A percentile compares a stretch with the other conserved stretches of the same genome.
phyloP scores from a whole-genome alignment of 768 basidiomycete genomes.

The Leccinum rimulosum region DNA sequence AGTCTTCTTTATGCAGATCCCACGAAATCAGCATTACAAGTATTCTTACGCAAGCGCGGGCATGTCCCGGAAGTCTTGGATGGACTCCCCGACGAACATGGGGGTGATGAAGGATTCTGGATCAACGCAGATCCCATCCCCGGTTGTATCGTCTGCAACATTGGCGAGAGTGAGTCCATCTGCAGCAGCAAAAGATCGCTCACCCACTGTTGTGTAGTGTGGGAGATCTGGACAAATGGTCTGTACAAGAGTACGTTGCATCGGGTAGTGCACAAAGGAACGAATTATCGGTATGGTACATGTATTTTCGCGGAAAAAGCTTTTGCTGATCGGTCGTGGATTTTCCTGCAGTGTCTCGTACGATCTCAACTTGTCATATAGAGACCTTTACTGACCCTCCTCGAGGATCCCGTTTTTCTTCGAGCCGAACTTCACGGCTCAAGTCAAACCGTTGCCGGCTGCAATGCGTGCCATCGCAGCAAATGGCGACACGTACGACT shows the following conservation, averaged over 20 bases:
- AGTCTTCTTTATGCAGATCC: slow-evolving; percentile 88
- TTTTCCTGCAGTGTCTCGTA: slow-evolving; percentile 61
- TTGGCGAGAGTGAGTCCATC: slow-evolving; percentile 74
- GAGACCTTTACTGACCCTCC: slow-evolving; percentile 4
- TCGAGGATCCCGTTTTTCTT: slow-evolving; percentile 88
- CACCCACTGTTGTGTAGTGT: slow-evolving; percentile 52
- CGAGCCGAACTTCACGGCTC: slow-evolving; percentile 82
- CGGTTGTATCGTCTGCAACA: slow-evolving; percentile 85
- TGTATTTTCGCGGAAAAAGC: background rate
- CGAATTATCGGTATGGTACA: slow-evolving; percentile 54
- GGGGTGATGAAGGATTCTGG: slow-evolving; percentile 65
- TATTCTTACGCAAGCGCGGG: slow-evolving; percentile 56
- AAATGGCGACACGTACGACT: slow-evolving; percentile 14
- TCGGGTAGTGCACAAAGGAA: slow-evolving; percentile 74
- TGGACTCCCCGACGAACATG: slow-evolving; percentile 50
- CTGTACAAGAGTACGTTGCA: slow-evolving; percentile 89
- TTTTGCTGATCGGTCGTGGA: slow-evolving; percentile 1
- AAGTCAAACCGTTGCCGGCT: slow-evolving; percentile 62
- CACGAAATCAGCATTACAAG: slow-evolving; percentile 78
- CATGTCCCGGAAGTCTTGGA: slow-evolving; percentile 26
- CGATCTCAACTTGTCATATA: slow-evolving; percentile 25
- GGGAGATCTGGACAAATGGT: slow-evolving; percentile 89
- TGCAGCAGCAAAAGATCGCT: background rate
- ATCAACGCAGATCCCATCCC: slow-evolving; percentile 82
- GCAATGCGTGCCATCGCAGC: slow-evolving; percentile 41